phyloP scores from a whole-genome alignment of 495 filamentous ascomycete species.

The Talaromyces stipitatus region DNA sequence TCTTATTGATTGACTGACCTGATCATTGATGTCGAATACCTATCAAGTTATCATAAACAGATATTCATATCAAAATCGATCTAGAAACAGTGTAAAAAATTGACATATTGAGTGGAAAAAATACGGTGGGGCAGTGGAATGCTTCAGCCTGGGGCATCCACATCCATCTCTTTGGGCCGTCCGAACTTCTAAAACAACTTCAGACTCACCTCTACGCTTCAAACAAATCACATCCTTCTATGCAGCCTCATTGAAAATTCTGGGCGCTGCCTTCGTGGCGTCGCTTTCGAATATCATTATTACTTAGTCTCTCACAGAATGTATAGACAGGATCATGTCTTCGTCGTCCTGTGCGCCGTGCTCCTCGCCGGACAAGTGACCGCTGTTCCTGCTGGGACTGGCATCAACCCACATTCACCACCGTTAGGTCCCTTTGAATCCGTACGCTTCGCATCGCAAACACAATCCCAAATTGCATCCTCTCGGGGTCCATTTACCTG shows the following conservation, averaged over 20 bases:
- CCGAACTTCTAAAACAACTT: too few species aligned
- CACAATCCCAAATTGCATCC: constrained; percentile 23
- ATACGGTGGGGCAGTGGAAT: not conserved
- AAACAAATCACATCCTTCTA: not conserved
- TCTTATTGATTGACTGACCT: too few species aligned
- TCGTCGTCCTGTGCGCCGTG: constrained; percentile 20
- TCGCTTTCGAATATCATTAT: not conserved
- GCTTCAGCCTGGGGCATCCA: not conserved
- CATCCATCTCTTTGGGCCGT: not conserved
- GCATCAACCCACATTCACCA: constrained; percentile 26
- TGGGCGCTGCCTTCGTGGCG: not conserved
- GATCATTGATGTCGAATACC: too few species aligned
- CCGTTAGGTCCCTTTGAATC: constrained; percentile 29
- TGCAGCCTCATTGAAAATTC: not conserved
- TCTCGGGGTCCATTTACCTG: constrained; percentile 39
- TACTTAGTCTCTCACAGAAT: not conserved
- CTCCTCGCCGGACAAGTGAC: constrained; percentile 12
- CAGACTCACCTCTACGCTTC: not conserved
- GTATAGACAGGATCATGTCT: constrained; percentile 12
- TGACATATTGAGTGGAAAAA: too few species aligned
- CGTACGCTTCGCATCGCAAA: constrained; percentile 6
- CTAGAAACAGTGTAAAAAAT: too few species aligned
- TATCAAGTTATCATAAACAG: too few species aligned
- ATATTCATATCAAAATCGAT: too few species aligned
- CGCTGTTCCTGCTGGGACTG: constrained; percentile 38